phyloP scores from a whole-genome alignment of 1,139 yeast genomes.

The Candida neerlandica region DNA sequence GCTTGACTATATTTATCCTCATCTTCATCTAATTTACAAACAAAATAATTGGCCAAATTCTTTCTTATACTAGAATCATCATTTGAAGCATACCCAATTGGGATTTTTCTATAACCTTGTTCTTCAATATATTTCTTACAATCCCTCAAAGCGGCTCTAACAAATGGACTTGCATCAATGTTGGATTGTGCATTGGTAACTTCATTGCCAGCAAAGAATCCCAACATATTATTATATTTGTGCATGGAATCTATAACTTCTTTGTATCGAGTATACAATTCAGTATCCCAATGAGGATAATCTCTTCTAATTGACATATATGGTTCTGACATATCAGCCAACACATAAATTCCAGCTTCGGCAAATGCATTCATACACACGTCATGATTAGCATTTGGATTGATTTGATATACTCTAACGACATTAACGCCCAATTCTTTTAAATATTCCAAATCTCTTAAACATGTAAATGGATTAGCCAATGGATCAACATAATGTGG shows the following conservation, averaged over 20 bases:
- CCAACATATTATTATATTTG: conserved; percentile 51
- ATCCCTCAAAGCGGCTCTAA: conserved; percentile 64
- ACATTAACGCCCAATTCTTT: conserved; percentile 53
- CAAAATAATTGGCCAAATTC: conserved; percentile 49
- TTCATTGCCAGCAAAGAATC: conserved; percentile 66
- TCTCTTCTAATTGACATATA: conserved; percentile 51
- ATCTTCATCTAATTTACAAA: conserved; percentile 33
- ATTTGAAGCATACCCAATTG: conserved; percentile 65
- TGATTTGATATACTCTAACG: conserved; percentile 57
- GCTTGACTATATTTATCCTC: conserved; percentile 24
- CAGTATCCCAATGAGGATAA: conserved; percentile 50
- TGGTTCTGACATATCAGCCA: conserved; percentile 60
- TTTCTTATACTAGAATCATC: conserved; percentile 57
- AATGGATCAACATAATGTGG: conserved; percentile 55
- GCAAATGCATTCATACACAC: conserved; percentile 56
- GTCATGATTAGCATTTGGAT: conserved; percentile 53
- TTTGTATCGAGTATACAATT: conserved; percentile 38
- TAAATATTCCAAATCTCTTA: conserved; percentile 53
- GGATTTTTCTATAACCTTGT: conserved; percentile 49
- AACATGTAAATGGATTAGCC: conserved; percentile 48
- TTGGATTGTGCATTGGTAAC: conserved; percentile 54
- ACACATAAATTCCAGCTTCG: conserved; percentile 56
- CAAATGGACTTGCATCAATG: conserved; percentile 59
- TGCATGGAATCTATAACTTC: conserved; percentile 55
- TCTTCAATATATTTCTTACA: conserved; percentile 48